Base-by-base conservation (phyloP, 352 stramenopile species). In the Saprolegnia diclina region DNA sequence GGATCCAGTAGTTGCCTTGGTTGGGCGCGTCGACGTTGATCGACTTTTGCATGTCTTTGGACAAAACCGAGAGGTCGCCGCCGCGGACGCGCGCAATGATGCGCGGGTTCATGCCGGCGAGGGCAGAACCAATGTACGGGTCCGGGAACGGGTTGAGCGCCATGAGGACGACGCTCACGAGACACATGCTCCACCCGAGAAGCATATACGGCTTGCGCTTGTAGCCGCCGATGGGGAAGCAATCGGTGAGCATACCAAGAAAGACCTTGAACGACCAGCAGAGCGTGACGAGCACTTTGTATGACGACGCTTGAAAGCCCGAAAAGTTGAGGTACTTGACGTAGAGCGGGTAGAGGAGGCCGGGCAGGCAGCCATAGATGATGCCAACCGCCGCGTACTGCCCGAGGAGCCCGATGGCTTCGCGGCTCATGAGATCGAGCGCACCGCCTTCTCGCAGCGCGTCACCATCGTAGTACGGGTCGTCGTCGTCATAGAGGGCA, bases 331-430 rank as follows among this genome's bases (percentile, higher is more conserved):
- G 64, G 65, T 79, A 78, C 16, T 65, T 66, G 19, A 74, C 59
- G 18, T 76, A 67, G 35, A 80, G 59, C 4, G 75, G 75, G 56
- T 80, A 79, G 53, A 77, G 65, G 2, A 73, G 75, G 0, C 56
- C 42, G 0, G 75, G 73, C n/a, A 79, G 56, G 21, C 70, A 63
- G 14, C 66, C 73, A 26, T 76, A 68, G 22, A 79, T 63, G 52
- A 80, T 52, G 5, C 81, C 81, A 21, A 87, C 77, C 11, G 57
- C 57, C 18, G 75, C 76, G 64, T 85, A 85, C 64, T 85, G 78
- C 2, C 72, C 71, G 32, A 85, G 19, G 24, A 83, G 71, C 5
- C 78, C 78, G 42, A 80, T 71, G 37, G 73, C 52, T 59, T 59
- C 52, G 24, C 52, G 52, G 19, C 52, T 59, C 11, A 16, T 68